Base-by-base conservation (phyloP, 495 filamentous ascomycete species). In the Lasiosphaeria miniovina region DNA sequence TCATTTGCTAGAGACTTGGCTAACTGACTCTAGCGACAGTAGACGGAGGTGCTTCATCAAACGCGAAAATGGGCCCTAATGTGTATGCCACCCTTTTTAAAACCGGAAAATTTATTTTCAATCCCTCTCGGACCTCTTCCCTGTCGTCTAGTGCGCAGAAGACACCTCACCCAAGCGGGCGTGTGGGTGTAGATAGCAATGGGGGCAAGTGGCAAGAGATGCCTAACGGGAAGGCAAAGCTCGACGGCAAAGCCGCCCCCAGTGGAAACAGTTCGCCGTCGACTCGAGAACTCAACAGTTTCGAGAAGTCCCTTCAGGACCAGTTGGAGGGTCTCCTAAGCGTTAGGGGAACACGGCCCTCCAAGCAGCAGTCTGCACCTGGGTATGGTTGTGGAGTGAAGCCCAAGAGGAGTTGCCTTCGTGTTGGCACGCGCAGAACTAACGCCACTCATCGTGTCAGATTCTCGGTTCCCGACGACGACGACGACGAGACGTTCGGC, bases 391-490 rank as follows among this genome's bases (percentile, higher is more conserved):
- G 15, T 36, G 14, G 43, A 24, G 17, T 54, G n/a, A 50, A 59
- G 31, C 58, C 66, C 1, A 59, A 54, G 31, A 58, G 49, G 40
- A 54, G 6, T 11, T 34, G 31, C 6, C 15, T 49, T 41, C 17
- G 55, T 48, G 33, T 54, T 34, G 12, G 15, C 12, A 66, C 61
- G 46, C 55, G 57, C 41, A 50, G 63, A 52, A 63, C 77, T 79
- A 69, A 81, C 67, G 41, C 58, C 46, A 14, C 46, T 55, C 57
- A 48, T 52, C 56, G 34, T 36, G 59, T 54, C 74, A 87, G 84
- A 67, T 86, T 86, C 55, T 68, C 70, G 45, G 76, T 84, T 57
- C 66, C 74, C 55, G 36, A 67, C 55, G 68, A 71, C 55, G 70
- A 77, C 49, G 71, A 63, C 32, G 57, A 59, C 11, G 49, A 56